These are phyloP conservation scores for Eremochloa ophiuroides DNA, from an alignment of 176 grass and related monocot species.

Conservation along the genomic window DNA sequence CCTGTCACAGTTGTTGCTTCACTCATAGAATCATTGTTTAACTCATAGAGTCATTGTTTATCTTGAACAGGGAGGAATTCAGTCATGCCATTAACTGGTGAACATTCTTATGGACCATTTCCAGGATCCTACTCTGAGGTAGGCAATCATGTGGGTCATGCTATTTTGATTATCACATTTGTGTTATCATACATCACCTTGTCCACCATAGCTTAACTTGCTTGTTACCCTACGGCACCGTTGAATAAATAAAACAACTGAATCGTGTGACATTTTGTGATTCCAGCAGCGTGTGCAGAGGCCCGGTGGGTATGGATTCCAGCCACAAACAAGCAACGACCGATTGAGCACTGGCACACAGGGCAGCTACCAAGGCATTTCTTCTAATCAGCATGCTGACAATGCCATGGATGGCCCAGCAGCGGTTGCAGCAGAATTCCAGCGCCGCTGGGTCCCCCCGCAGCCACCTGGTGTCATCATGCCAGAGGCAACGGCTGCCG, in stretches of 20 bases:
- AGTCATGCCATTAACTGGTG: conserved; percentile 30
- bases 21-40: conserved; percentile 11
- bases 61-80: conserved; percentile 49
- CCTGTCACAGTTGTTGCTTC: background rate
- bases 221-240: background rate
- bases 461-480: conserved; percentile 49
- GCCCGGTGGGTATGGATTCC: conserved; percentile 37
- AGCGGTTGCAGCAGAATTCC: conserved; percentile 20
- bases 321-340: conserved; percentile 43
- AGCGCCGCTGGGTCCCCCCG: conserved; percentile 66
- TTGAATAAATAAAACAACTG: no score
- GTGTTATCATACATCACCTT: background rate
- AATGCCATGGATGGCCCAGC: conserved; percentile 1
- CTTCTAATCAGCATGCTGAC: conserved; percentile 25
- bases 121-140: conserved; percentile 53
- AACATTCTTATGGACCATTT: conserved; percentile 38
- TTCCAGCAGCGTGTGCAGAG: conserved; percentile 45
- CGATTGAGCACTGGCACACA: conserved; percentile 24
- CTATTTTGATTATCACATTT: background rate
- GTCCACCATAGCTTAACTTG: background rate
- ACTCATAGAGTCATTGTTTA: conserved; percentile 13
- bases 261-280: background rate
- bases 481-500: conserved; percentile 59
- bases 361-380: conserved; percentile 17
- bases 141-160: background rate